Conservation (phyloP, 140 eudicot species). For the Anethum foeniculum region DNA sequence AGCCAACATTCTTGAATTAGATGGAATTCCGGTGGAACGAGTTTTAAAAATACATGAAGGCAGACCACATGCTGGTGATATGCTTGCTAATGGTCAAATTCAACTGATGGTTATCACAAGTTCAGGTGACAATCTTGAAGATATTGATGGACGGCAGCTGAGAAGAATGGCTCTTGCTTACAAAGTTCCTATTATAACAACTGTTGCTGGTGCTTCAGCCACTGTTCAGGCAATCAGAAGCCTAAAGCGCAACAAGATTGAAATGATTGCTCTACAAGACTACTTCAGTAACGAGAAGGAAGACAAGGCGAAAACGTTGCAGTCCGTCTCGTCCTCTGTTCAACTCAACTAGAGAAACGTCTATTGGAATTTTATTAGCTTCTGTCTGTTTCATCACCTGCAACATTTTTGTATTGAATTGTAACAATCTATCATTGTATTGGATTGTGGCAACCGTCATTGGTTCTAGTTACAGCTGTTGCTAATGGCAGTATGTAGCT, state of each 20-base stretch:
- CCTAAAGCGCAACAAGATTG: slow-evolving; percentile 48
- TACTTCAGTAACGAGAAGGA: slow-evolving; percentile 35
- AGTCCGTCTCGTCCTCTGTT: slow-evolving; percentile 30
- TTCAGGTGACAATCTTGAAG: slow-evolving; percentile 70
- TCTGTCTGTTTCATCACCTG: not conserved
- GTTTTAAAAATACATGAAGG: slow-evolving; percentile 94
- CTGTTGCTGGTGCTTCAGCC: slow-evolving; percentile 89
- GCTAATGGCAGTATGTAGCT: not conserved
- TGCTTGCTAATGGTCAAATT: slow-evolving; percentile 82
- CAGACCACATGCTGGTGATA: slow-evolving; percentile 80
- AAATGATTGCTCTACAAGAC: slow-evolving; percentile 86
- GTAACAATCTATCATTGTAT: not conserved
- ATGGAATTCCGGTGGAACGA: slow-evolving; percentile 71
- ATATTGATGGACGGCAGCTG: slow-evolving; percentile 74
- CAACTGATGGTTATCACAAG: slow-evolving; percentile 89
- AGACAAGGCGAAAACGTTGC: slow-evolving; percentile 16
- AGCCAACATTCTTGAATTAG: slow-evolving; percentile 61
- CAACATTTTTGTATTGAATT: not conserved
- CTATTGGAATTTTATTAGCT: not conserved
- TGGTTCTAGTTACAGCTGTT: not conserved
- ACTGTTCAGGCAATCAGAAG: slow-evolving; percentile 75
- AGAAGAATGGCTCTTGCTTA: slow-evolving; percentile 93
- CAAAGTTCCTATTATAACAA: slow-evolving; percentile 74
- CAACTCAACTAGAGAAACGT: slow-evolving; percentile 12
- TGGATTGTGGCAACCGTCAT: not conserved